Evolutionary conservation across 1,284 basidiomycete species (phyloP), one percentile per base, ranked within the genome.

Genomic region (Thelephora terrestris): DNA sequence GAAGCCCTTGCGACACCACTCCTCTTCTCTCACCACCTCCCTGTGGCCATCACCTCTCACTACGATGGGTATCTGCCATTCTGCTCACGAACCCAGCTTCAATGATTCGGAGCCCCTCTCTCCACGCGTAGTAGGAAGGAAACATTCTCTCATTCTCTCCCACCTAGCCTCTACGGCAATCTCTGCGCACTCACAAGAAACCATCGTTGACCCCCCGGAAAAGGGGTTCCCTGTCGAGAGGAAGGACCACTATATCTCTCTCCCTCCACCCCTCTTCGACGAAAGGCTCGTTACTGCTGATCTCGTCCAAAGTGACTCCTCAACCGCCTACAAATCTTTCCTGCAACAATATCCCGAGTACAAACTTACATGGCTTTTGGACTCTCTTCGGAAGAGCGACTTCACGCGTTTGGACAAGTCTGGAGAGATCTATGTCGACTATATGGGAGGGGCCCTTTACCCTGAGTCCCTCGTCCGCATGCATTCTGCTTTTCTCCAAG

Each of bases 381-480:
- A 89, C 57, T 73, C 77, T 0, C 74, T 89, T 27, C 75, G 86
- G 44, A 71, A 74, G 53, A 78, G 72, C n/a, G 85, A 89, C 61
- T 86, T 79, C 56, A 58, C 72, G 6, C 66, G 85, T 46, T 70
- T 88, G 36, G 78, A 81, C 52, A 71, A 69, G 16, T 64, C 66
- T 17, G 75, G 74, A 1, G 82, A 86, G 64, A 80, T 79, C 4
- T 90, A 90, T 53, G 79, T 88, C 48, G 86, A 90, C 59, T 89
- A 85, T 55, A 90, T 88, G 81, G 87, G 86, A 35, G 86, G 82
- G 29, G 76, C 76, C 47, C 58, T 88, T 29, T 86, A 86, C 57
- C 85, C 86, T 16, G 82, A 85, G 55, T 82, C 78, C 52, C 75
- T 89, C 29, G 73, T 88, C 51, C 73, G 70, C 39, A 74, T 76